These are phyloP conservation scores for Phellopilus nigrolimitatus DNA, from an alignment of 1,284 basidiomycete genomes.

Conservation along the genomic window DNA sequence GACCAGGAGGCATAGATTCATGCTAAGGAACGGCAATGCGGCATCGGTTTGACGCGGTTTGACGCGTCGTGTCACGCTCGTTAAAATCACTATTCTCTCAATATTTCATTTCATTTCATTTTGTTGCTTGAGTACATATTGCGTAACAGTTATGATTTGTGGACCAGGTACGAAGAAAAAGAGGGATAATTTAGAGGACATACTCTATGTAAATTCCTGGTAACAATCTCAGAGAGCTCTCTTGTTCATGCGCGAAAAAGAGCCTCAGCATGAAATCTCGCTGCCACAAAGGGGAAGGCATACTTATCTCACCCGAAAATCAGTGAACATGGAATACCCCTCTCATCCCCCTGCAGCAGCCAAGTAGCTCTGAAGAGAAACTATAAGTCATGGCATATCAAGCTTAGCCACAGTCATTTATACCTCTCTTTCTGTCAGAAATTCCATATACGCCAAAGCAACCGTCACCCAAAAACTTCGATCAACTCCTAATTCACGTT, in stretches of 20 bases:
- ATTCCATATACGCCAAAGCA: conserved; percentile 69
- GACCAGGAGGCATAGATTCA: conserved; percentile 38
- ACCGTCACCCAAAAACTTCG: conserved; percentile 72
- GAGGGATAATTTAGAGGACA: too few species aligned
- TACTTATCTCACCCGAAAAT: background rate
- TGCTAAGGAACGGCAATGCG: background rate
- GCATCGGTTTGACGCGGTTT: too few species aligned
- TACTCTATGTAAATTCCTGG: too few species aligned
- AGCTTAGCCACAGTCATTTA: too few species aligned
- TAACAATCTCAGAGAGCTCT: too few species aligned
- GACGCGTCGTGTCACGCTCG: too few species aligned
- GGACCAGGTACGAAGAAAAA: background rate
- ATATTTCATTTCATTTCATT: too few species aligned
- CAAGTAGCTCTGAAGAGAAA: conserved; percentile 5
- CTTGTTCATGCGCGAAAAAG: too few species aligned
- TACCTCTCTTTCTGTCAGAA: conserved; percentile 71
- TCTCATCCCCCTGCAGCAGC: conserved; percentile 8
- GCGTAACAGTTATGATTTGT: background rate
- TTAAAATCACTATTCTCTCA: too few species aligned
- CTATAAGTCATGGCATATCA: background rate
- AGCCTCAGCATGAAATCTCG: background rate
- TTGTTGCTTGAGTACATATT: too few species aligned
- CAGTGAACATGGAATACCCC: background rate
- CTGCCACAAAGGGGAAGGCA: background rate
- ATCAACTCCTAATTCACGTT: conserved; percentile 61